Conservation (phyloP, 129 eudicot species). For the Flaveria brownii region DNA sequence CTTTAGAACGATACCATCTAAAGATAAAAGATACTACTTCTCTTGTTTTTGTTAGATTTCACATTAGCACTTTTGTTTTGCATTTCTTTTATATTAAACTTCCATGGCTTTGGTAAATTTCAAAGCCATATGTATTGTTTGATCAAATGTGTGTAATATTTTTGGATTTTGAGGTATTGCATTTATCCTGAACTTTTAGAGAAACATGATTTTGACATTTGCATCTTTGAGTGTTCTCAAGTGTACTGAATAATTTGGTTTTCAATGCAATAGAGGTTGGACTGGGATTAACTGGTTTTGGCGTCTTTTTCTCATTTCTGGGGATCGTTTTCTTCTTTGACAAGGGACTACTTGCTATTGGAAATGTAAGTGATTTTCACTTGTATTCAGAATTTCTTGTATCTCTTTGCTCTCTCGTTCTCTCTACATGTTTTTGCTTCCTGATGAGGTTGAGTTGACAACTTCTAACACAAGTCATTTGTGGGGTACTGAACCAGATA, state of each 20-base stretch:
- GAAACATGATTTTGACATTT: conserved; percentile 10
- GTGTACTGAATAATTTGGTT: conserved; percentile 15
- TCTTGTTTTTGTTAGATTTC: conserved; percentile 3
- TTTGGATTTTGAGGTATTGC: conserved; percentile 7
- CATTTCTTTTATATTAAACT: not conserved
- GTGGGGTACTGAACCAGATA: conserved; percentile 49
- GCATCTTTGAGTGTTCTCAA: not conserved
- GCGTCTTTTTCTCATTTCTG: conserved; percentile 72
- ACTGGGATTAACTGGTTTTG: conserved; percentile 81
- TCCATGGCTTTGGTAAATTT: conserved; percentile 1
- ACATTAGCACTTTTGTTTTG: not conserved
- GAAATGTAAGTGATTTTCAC: conserved; percentile 51
- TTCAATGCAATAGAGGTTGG: conserved; percentile 61
- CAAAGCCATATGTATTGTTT: conserved; percentile 5
- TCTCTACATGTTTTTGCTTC: conserved; percentile 13
- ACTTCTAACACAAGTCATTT: conserved; percentile 34
- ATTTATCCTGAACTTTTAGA: not conserved
- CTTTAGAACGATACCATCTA: not conserved
- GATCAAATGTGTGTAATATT: not conserved
- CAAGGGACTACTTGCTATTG: conserved; percentile 79
- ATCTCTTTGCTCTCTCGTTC: not conserved
- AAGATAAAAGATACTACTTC: not conserved
- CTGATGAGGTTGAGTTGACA: conserved; percentile 12
- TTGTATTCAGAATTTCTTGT: not conserved
- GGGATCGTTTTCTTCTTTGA: conserved; percentile 76